These are phyloP conservation scores for Zoysia pacifica DNA, from an alignment of 176 grass and related monocot species.

Conservation along the genomic window DNA sequence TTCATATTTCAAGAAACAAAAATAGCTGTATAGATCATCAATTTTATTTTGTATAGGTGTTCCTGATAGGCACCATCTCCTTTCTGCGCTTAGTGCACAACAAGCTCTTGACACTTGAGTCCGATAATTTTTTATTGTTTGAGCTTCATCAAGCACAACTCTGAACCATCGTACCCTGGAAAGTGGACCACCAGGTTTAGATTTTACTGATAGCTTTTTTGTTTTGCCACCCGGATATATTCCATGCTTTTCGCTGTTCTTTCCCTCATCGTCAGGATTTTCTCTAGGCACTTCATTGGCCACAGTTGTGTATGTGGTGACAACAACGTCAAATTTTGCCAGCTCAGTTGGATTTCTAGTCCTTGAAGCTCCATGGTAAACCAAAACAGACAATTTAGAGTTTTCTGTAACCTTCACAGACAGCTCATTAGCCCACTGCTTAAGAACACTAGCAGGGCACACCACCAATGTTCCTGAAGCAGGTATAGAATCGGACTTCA, in stretches of 20 bases:
- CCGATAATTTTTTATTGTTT: slow-evolving; percentile 87
- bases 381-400: slow-evolving; percentile 74
- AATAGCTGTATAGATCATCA: slow-evolving; percentile 96
- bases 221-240: slow-evolving; percentile 56
- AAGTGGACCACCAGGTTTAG: slow-evolving; percentile 68
- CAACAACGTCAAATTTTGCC: slow-evolving; percentile 82
- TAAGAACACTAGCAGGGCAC: slow-evolving; percentile 86
- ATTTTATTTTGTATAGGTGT: slow-evolving; percentile 94
- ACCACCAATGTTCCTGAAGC: slow-evolving; percentile 88
- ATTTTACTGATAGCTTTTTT: slow-evolving; percentile 39
- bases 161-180: slow-evolving; percentile 93
- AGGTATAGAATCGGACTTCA: slow-evolving; percentile 36
- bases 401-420: slow-evolving; percentile 63
- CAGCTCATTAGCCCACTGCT: slow-evolving; percentile 87
- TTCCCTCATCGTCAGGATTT: slow-evolving; percentile 57
- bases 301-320: slow-evolving; percentile 88
- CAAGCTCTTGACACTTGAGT: slow-evolving; percentile 82
- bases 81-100: slow-evolving; percentile 69
- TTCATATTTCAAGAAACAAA: slow-evolving; percentile 88
- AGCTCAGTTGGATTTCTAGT: slow-evolving; percentile 72
- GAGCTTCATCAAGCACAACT: slow-evolving; percentile 94
- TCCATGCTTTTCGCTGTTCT: slow-evolving; percentile 43
- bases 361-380: slow-evolving; percentile 92
- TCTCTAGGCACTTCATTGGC: slow-evolving; percentile 81
- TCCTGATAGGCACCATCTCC: slow-evolving; percentile 97